A percentile compares a stretch with the other conserved stretches of the same genome.
Evolutionary conservation across 1,139 yeast genomes (phyloP).

Genomic region (Magnusiomyces magnusii): DNA sequence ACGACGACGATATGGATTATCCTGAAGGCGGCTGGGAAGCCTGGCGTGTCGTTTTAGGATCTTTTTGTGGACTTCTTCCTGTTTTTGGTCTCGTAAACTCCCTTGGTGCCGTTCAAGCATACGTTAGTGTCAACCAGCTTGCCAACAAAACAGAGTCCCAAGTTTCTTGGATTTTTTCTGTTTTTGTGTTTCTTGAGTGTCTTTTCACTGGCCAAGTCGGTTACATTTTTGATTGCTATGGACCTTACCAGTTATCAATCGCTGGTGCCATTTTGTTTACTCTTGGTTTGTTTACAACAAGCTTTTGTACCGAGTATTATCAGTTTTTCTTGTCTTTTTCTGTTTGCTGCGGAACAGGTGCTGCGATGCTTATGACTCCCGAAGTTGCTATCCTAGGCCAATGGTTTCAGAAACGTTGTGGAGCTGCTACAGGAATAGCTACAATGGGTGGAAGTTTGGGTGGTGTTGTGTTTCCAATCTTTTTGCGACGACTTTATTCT

Average conservation of each 20-base stretch:
- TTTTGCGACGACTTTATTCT: slow-evolving; percentile 45
- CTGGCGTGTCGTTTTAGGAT: slow-evolving; percentile 50
- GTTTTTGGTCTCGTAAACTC: slow-evolving; percentile 62
- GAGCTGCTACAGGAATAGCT: slow-evolving; percentile 53
- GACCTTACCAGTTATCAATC: slow-evolving; percentile 44
- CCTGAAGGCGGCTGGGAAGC: slow-evolving; percentile 57
- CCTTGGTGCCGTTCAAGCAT: slow-evolving; percentile 63
- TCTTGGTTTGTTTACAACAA: slow-evolving; percentile 49
- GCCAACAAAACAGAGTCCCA: slow-evolving; percentile 40
- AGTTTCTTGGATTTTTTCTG: slow-evolving; percentile 62
- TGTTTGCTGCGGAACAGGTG: slow-evolving; percentile 50
- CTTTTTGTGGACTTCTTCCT: slow-evolving; percentile 54
- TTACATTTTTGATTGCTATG: slow-evolving; percentile 52
- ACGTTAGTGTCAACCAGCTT: slow-evolving; percentile 52
- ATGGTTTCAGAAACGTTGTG: slow-evolving; percentile 53
- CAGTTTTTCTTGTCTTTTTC: slow-evolving; percentile 56
- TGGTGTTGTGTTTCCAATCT: slow-evolving; percentile 53
- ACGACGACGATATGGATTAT: slow-evolving; percentile 24
- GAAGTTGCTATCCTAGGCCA: slow-evolving; percentile 53
- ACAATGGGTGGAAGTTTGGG: slow-evolving; percentile 67
- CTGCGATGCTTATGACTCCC: slow-evolving; percentile 52
- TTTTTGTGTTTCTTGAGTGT: slow-evolving; percentile 50
- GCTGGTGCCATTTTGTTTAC: slow-evolving; percentile 42
- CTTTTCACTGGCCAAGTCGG: slow-evolving; percentile 56
- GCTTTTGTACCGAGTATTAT: slow-evolving; percentile 45